Percentiles rank a stretch among this genome's conserved stretches.
These are phyloP conservation scores for Ustilago tritici DNA, from an alignment of 1,284 basidiomycete species.

Conservation along the genomic window DNA sequence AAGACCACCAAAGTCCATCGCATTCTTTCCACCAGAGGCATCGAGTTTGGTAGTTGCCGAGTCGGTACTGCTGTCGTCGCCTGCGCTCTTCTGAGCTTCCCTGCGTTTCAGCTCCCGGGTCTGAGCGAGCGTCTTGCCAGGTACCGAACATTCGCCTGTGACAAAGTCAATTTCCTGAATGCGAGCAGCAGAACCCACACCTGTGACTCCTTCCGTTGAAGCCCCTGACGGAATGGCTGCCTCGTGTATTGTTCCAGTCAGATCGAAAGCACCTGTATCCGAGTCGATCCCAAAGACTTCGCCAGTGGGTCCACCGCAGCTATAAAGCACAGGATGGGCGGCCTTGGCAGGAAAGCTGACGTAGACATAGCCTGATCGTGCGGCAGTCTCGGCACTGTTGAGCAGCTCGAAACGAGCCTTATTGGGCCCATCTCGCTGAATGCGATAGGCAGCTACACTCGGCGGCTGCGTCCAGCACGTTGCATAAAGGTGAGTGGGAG, in stretches of 20 bases:
- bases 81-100: neutral
- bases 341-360: slow-evolving; percentile 32
- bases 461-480: slow-evolving; percentile 56
- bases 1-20: slow-evolving; percentile 56
- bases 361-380: slow-evolving; percentile 53
- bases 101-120: slow-evolving; percentile 11
- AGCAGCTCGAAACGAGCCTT: slow-evolving; percentile 36
- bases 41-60: slow-evolving; percentile 25
- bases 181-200: slow-evolving; percentile 39
- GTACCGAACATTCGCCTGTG: slow-evolving; percentile 44
- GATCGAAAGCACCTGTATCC: slow-evolving; percentile 61
- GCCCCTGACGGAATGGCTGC: slow-evolving; percentile 14
- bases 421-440: slow-evolving; percentile 14
- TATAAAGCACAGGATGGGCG: slow-evolving; percentile 68
- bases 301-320: slow-evolving; percentile 70
- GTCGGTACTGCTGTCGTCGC: neutral
- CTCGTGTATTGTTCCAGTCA: slow-evolving; percentile 26
- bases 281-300: slow-evolving; percentile 68
- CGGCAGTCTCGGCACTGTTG: slow-evolving; percentile 51
- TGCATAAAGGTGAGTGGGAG: slow-evolving; percentile 44
- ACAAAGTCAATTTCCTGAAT: slow-evolving; percentile 66
- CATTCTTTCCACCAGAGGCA: slow-evolving; percentile 36
- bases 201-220: slow-evolving; percentile 23
- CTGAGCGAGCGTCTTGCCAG: slow-evolving; percentile 42
- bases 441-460: slow-evolving; percentile 50